phyloP scores from a whole-genome alignment of 371 early-diverging fungal genomes.

The Mucor circinelloides region DNA sequence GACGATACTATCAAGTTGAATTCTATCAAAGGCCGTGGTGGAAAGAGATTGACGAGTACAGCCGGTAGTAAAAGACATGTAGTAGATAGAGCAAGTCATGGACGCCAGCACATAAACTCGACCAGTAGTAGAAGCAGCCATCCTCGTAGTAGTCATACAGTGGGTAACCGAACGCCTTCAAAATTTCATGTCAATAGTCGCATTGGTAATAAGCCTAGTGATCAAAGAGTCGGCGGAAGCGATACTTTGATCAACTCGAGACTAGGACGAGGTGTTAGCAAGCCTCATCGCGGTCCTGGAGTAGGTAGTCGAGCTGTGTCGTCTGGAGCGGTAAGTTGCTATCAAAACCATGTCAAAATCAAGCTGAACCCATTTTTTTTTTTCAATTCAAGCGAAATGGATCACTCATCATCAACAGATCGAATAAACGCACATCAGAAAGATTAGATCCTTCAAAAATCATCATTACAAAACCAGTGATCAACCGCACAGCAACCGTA shows the following conservation, averaged over 20 bases:
- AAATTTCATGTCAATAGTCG: background rate
- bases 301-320: background rate
- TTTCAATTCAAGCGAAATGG: background rate
- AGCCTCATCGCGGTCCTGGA: background rate
- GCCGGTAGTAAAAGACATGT: background rate
- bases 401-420: background rate
- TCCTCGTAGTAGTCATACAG: background rate
- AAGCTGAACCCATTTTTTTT: background rate
- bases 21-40: background rate
- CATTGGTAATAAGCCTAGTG: background rate
- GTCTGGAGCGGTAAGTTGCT: background rate
- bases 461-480: constrained; percentile 20
- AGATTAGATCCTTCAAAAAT: constrained; percentile 15
- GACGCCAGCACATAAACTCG: background rate
- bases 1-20: constrained; percentile 20
- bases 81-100: background rate
- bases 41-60: background rate
- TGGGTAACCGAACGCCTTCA: background rate
- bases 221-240: background rate
- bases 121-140: background rate
- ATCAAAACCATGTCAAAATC: background rate
- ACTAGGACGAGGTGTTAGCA: background rate
- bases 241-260: constrained; percentile 4
- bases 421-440: background rate
- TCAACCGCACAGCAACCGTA: background rate